These are phyloP conservation scores for Hortiboletus campestris DNA, from an alignment of 768 basidiomycete species.

Conservation along the genomic window DNA sequence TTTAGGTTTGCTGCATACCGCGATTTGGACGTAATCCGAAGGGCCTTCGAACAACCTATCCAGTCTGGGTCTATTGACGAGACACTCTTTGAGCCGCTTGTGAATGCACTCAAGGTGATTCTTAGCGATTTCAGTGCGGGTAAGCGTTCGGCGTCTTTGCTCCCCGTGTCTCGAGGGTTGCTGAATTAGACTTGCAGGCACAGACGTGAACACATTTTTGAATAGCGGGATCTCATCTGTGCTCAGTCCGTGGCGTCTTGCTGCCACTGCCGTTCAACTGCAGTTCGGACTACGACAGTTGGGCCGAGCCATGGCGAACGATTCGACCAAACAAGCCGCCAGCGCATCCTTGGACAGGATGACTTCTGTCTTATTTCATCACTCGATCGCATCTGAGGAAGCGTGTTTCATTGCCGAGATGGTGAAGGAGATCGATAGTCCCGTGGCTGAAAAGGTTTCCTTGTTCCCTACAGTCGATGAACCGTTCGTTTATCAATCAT, in stretches of 20 bases:
- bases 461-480: not conserved
- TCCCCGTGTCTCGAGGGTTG: no score
- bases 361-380: slow-evolving; percentile 64
- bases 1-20: slow-evolving; percentile 77
- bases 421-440: slow-evolving; percentile 63
- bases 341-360: slow-evolving; percentile 63
- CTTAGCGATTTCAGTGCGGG: slow-evolving; percentile 62
- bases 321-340: slow-evolving; percentile 50
- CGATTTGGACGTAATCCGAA: slow-evolving; percentile 67
- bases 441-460: slow-evolving; percentile 65
- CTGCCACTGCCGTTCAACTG: slow-evolving; percentile 76
- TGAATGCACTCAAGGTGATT: slow-evolving; percentile 65
- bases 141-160: slow-evolving; percentile 27
- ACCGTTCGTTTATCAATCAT: not conserved
- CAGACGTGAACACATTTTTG: slow-evolving; percentile 48
- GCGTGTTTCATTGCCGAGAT: slow-evolving; percentile 85
- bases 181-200: slow-evolving; percentile 15
- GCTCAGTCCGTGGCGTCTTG: slow-evolving; percentile 81
- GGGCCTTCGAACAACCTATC: slow-evolving; percentile 64
- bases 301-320: slow-evolving; percentile 62
- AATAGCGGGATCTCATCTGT: slow-evolving; percentile 64
- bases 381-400: slow-evolving; percentile 74
- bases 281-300: slow-evolving; percentile 74
- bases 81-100: slow-evolving; percentile 56
- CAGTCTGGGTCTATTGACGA: slow-evolving; percentile 48